These are phyloP conservation scores for Salix purpurea DNA, from an alignment of 345 rosid genomes.

Conservation along the genomic window DNA sequence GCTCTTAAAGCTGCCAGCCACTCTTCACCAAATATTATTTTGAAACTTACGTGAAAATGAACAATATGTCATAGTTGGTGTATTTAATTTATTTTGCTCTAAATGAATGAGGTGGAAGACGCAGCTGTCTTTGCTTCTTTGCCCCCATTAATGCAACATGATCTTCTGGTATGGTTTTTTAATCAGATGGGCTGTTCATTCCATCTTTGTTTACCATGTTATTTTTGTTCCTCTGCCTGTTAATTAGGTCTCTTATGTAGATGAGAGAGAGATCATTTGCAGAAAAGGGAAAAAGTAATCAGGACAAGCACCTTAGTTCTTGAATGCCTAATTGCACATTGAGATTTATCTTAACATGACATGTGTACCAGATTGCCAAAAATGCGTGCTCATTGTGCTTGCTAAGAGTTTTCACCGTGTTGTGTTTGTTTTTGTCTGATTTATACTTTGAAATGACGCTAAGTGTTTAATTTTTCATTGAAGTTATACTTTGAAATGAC, in stretches of 20 bases:
- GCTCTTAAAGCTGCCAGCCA: background rate
- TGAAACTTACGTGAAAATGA: background rate
- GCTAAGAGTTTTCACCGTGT: background rate
- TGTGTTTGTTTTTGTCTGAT: background rate
- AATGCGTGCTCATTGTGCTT: too few relatives aligned
- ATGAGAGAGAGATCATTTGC: slow-evolving; percentile 95
- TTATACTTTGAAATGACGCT: background rate
- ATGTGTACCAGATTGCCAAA: background rate
- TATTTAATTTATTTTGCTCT: slow-evolving; percentile 32
- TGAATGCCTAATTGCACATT: background rate
- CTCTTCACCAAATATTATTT: background rate
- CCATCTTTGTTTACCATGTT: background rate
- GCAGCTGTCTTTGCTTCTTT: slow-evolving; percentile 77
- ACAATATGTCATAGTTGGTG: background rate
- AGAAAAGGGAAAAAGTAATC: slow-evolving; percentile 89
- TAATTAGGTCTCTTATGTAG: slow-evolving; percentile 31
- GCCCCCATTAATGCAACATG: slow-evolving; percentile 87
- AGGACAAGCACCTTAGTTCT: slow-evolving; percentile 76
- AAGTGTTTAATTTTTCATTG: background rate
- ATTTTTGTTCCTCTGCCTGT: background rate
- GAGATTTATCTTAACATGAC: background rate
- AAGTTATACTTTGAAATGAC: background rate
- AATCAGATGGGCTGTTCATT: slow-evolving; percentile 5
- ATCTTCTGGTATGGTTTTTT: slow-evolving; percentile 52
- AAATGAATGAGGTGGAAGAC: slow-evolving; percentile 51